phyloP scores from a whole-genome alignment of 441 rosid genomes.

The Syzygium malaccense region DNA sequence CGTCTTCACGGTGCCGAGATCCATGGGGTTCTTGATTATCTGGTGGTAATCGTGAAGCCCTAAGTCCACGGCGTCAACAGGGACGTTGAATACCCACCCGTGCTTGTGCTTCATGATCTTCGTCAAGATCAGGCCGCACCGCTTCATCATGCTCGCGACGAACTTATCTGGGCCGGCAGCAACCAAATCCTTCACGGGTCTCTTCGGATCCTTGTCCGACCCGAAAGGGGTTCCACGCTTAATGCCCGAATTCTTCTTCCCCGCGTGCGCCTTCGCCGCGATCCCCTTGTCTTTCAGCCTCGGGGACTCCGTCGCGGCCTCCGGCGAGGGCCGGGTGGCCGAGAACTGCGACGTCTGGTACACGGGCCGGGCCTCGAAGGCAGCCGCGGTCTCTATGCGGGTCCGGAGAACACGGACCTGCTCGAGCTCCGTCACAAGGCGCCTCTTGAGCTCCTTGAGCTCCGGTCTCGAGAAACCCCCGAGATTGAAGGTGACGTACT shows the following conservation, averaged over 20 bases:
- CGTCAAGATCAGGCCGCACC: conserved; percentile 49
- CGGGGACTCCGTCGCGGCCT: conserved; percentile 1
- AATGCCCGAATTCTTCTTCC: conserved; percentile 41
- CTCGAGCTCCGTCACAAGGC: conserved; percentile 1
- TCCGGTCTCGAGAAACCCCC: conserved; percentile 1
- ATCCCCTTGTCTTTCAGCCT: conserved; percentile 34
- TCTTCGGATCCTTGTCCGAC: conserved; percentile 30
- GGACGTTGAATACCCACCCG: conserved; percentile 59
- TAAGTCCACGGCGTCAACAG: conserved; percentile 65
- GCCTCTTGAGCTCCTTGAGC: conserved; percentile 5
- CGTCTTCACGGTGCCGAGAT: conserved; percentile 75
- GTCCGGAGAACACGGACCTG: background rate
- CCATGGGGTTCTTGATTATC: conserved; percentile 76
- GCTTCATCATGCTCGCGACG: conserved; percentile 31
- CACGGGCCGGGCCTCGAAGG: background rate
- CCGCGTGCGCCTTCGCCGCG: background rate
- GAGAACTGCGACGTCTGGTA: conserved; percentile 7
- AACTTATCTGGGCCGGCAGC: background rate
- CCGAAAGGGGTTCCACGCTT: conserved; percentile 27
- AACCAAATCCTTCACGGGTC: conserved; percentile 13
- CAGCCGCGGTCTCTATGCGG: background rate
- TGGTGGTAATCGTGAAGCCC: conserved; percentile 65
- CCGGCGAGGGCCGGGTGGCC: background rate
- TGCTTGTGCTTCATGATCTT: conserved; percentile 74
- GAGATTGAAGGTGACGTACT: background rate